phyloP scores from a whole-genome alignment of 1,139 yeast genomes.

The Pneumocystis jirovecii region DNA sequence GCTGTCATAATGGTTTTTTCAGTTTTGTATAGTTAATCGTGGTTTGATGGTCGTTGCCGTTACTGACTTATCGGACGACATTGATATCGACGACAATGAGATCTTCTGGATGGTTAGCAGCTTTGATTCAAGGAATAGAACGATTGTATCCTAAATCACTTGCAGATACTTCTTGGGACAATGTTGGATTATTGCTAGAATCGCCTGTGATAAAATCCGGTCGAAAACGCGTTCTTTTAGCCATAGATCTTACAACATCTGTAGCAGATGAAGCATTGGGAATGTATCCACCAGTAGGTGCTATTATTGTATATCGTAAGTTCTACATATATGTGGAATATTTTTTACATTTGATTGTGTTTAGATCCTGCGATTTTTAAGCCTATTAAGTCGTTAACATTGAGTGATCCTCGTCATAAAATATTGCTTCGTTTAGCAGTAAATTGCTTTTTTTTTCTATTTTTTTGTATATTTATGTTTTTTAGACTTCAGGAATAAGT shows the following conservation, averaged over 20 bases:
- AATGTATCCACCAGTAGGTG: conserved; percentile 23
- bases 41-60: background rate
- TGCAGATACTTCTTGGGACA: conserved; percentile 88
- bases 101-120: background rate
- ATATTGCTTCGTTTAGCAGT: conserved; percentile 56
- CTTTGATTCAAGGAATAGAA: conserved; percentile 30
- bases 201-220: conserved; percentile 24
- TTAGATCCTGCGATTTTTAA: conserved; percentile 71
- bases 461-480: background rate
- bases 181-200: conserved; percentile 77
- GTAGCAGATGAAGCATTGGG: conserved; percentile 78
- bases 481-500: conserved; percentile 43
- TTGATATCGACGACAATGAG: background rate
- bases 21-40: background rate
- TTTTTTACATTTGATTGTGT: background rate
- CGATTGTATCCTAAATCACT: conserved; percentile 53
- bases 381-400: conserved; percentile 64
- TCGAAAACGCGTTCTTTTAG: conserved; percentile 40
- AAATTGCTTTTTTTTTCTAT: background rate
- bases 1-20: background rate
- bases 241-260: conserved; percentile 69
- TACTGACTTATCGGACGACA: background rate
- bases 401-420: conserved; percentile 60
- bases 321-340: background rate
- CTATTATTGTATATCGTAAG: conserved; percentile 67